phyloP scores from a whole-genome alignment of 371 early-diverging fungal genomes.

The Mycotypha africana region DNA sequence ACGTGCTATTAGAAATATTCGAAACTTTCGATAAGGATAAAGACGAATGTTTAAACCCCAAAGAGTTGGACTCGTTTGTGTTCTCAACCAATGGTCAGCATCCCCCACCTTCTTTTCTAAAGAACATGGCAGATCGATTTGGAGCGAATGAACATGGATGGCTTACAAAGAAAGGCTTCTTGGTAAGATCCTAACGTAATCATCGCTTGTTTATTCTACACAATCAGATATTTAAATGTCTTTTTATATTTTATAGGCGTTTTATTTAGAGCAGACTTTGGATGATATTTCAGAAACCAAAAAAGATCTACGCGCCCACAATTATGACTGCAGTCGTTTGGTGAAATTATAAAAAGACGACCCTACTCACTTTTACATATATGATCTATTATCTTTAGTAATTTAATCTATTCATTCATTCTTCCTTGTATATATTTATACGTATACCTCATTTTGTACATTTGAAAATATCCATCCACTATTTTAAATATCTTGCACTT shows the following conservation, averaged over 20 bases:
- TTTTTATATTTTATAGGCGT: conserved; percentile 30
- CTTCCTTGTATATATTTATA: too few relatives aligned
- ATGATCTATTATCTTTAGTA: too few relatives aligned
- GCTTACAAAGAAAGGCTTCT: conserved; percentile 50
- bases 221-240: background rate
- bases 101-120: conserved; percentile 47
- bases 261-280: conserved; percentile 57
- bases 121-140: conserved; percentile 53
- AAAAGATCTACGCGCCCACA: conserved; percentile 52
- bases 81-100: conserved; percentile 55
- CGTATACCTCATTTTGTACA: too few relatives aligned
- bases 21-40: conserved; percentile 47
- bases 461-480: too few relatives aligned
- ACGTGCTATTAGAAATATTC: conserved; percentile 45
- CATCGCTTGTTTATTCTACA: background rate
- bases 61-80: conserved; percentile 49
- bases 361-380: too few relatives aligned
- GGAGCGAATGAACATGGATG: conserved; percentile 47
- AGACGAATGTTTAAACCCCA: conserved; percentile 40
- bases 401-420: too few relatives aligned
- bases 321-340: conserved; percentile 47
- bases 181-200: conserved; percentile 26
- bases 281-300: conserved; percentile 57
- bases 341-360: too few relatives aligned
- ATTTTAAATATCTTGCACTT: too few relatives aligned